Evolutionary conservation across 768 basidiomycete species (phyloP), one percentile per base, ranked within the genome.

Genomic region (Trametopsis cervina): DNA sequence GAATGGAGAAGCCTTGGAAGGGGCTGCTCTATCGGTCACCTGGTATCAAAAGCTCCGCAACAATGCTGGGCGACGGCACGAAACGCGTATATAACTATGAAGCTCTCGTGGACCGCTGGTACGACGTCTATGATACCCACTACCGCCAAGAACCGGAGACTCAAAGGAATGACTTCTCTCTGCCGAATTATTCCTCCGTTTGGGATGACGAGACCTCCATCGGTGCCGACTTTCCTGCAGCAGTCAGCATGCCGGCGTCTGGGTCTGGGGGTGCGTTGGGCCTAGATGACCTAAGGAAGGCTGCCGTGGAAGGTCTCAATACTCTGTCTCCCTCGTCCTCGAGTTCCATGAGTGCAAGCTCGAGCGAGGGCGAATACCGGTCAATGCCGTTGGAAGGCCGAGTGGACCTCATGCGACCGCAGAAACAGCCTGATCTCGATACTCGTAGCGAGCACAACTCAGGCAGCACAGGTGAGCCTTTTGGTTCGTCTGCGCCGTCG

Each of bases 1-100:
- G 95, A 13, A 76, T 81, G n/a, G 80, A 89, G 65, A 99, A 99
- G 68, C 95, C 96, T 12, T 99, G 96, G 95, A 73, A 81, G 42
- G 77, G 81, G 15, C 72, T 92, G 42, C 64, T 78, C 40, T 81
- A 74, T 63, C 83, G 90, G 25, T 71, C 82, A 9, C 82, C 89
- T 1, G 78, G 73, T 27, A 67, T 73, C 42, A 55, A 56, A 42
- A 52, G 55, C 54, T 63, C 60, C 21, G 63, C 61, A 42, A 46
- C 51, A 65, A 59, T 54, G 61, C 66, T 52, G 40, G 55, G 52
- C 60, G 54, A 54, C 60, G 37, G 62, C 63, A 46, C 58, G 64
- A 68, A 74, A 42, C 75, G 71, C 55, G 76, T 78, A 25, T 89
- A 90, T 57, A 78, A 85, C 65, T 94, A 91, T 56, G 71, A 75